A percentile compares a stretch with the other conserved stretches of the same genome.
Evolutionary conservation across 225 moss, liverwort and hornwort genomes (phyloP).

Genomic region (Rhytidiadelphus loreus): DNA sequence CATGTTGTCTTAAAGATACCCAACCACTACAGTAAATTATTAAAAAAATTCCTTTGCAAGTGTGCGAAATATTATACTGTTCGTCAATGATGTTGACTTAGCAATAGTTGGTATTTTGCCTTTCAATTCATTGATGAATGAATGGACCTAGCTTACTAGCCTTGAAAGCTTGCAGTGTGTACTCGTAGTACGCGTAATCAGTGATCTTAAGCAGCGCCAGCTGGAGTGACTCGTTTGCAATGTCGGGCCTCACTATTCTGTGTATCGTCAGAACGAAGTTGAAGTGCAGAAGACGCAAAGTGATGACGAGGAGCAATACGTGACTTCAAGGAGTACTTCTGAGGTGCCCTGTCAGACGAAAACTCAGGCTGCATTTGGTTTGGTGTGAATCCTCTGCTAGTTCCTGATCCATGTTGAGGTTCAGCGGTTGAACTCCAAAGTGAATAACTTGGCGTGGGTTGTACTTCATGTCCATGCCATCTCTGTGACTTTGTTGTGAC

Average conservation of each 20-base stretch:
- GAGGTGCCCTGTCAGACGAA: background rate
- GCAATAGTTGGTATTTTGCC: background rate
- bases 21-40: background rate
- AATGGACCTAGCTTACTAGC: background rate
- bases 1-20: background rate
- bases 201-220: background rate
- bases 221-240: background rate
- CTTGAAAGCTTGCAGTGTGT: background rate
- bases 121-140: background rate
- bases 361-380: background rate
- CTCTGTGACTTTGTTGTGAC: background rate
- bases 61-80: background rate
- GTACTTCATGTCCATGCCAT: background rate
- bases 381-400: background rate
- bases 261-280: background rate
- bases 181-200: background rate
- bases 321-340: background rate
- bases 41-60: background rate
- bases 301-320: background rate
- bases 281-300: background rate
- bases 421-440: background rate
- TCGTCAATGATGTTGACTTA: background rate
- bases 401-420: background rate
- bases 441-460: conserved; percentile 1
- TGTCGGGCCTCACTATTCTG: background rate